Evolutionary conservation across 2,329 filamentous ascomycete species (phyloP).

Genomic region (Aspergillus persii): DNA sequence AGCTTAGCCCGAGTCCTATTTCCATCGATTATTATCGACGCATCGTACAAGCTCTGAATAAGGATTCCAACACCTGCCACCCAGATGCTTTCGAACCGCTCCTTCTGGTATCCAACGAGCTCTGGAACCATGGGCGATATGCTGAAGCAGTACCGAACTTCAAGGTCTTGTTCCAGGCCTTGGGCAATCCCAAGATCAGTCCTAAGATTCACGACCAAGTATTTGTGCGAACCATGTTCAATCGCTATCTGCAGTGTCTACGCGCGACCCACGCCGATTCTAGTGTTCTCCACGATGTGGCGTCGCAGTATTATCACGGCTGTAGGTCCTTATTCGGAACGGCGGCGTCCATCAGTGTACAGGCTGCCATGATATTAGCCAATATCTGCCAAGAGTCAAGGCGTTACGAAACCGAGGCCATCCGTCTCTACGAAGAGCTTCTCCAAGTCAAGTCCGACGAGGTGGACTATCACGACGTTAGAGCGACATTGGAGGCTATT

Average conservation of each 20-base stretch:
- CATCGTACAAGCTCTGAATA: constrained; percentile 40
- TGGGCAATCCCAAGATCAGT: constrained; percentile 32
- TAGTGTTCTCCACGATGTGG: constrained; percentile 32
- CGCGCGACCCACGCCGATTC: constrained; percentile 33
- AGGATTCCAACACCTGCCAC: constrained; percentile 32
- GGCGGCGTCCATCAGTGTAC: constrained; percentile 36
- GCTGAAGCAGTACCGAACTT: constrained; percentile 37
- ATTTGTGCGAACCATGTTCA: constrained; percentile 34
- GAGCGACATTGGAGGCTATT: constrained; percentile 34
- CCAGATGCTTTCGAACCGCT: constrained; percentile 40
- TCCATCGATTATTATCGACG: constrained; percentile 41
- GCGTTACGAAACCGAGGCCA: constrained; percentile 34
- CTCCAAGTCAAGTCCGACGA: constrained; percentile 31
- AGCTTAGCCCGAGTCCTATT: constrained; percentile 36
- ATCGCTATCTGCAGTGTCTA: constrained; percentile 37
- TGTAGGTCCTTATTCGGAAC: constrained; percentile 36
- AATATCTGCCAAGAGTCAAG: constrained; percentile 40
- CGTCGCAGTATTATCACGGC: constrained; percentile 33
- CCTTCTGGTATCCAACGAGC: constrained; percentile 37
- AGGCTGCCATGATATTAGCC: constrained; percentile 36
- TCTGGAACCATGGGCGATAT: constrained; percentile 39
- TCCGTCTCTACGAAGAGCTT: constrained; percentile 38
- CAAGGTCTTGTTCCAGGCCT: constrained; percentile 36
- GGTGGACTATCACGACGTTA: constrained; percentile 35
- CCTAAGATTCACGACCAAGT: constrained; percentile 33